These are phyloP conservation scores for Thelonectria discophora DNA, from an alignment of 2,329 filamentous ascomycete genomes.

Conservation along the genomic window DNA sequence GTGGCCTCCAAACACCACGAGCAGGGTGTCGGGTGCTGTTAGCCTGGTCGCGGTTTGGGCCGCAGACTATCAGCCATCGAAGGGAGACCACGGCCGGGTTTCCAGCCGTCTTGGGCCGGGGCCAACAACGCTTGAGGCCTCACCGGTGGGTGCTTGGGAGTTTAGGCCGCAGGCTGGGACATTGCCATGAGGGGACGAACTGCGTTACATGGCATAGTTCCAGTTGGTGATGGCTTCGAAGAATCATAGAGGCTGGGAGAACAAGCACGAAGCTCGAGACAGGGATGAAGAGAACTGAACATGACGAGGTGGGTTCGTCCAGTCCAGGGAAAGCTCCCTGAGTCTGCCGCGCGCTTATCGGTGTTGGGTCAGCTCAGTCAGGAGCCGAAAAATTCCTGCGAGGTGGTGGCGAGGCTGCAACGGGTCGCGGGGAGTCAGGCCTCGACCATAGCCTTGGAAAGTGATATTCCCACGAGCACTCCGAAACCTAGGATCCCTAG, in stretches of 20 bases:
- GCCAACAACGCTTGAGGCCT: conserved; percentile 23
- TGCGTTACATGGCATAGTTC: conserved; percentile 14
- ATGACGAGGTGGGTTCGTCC: conserved; percentile 23
- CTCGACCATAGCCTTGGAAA: conserved; percentile 16
- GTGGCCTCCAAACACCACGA: conserved; percentile 35
- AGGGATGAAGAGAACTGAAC: conserved; percentile 23
- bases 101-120: conserved; percentile 25
- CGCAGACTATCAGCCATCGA: conserved; percentile 31
- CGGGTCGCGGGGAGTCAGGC: conserved; percentile 13
- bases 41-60: conserved; percentile 39
- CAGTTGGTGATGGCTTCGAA: conserved; percentile 19
- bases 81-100: conserved; percentile 29
- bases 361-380: not conserved
- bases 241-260: conserved; percentile 29
- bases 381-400: conserved; percentile 3
- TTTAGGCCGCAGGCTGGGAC: conserved; percentile 21
- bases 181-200: conserved; percentile 20
- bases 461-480: conserved; percentile 6
- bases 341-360: conserved; percentile 22
- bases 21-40: conserved; percentile 23
- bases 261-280: conserved; percentile 38
- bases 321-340: conserved; percentile 29
- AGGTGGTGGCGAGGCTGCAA: conserved; percentile 14
- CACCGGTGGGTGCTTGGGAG: conserved; percentile 27
- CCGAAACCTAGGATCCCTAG: conserved; percentile 20